Percentiles rank a stretch among this genome's conserved stretches.
Conservation (phyloP, 441 rosid genomes). For the Populus hybrid region DNA sequence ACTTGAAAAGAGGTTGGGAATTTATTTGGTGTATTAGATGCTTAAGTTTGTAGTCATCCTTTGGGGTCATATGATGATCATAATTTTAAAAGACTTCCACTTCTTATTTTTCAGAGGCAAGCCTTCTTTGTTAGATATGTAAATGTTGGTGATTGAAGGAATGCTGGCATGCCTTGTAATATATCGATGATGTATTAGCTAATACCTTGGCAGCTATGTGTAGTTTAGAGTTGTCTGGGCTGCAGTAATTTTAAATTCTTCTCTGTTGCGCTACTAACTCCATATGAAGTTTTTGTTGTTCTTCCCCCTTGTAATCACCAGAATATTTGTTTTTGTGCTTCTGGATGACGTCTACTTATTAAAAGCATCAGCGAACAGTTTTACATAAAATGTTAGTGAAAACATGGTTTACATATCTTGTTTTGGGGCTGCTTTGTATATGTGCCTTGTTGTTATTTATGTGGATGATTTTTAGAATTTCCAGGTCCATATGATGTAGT, state of each 20-base stretch:
- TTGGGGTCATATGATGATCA: background rate
- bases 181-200: background rate
- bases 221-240: background rate
- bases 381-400: background rate
- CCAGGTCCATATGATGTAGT: background rate
- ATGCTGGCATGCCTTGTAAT: background rate
- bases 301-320: background rate
- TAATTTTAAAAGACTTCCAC: conserved; percentile 12
- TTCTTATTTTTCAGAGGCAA: conserved; percentile 7
- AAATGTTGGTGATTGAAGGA: background rate
- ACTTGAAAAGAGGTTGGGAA: background rate
- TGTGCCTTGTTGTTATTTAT: background rate
- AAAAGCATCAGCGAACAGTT: background rate
- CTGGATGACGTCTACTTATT: background rate
- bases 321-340: background rate
- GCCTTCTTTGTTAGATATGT: background rate
- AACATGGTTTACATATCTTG: background rate
- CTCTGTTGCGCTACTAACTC: background rate
- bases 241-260: background rate
- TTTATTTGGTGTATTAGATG: background rate
- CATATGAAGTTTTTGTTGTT: background rate
- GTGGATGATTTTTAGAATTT: background rate
- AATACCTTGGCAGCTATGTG: background rate
- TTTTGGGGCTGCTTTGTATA: background rate
- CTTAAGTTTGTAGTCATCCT: background rate